Evolutionary conservation across 108 stramenopile species (phyloP), one percentile per base, ranked within the genome.

Genomic region (Fistulifera solaris): DNA sequence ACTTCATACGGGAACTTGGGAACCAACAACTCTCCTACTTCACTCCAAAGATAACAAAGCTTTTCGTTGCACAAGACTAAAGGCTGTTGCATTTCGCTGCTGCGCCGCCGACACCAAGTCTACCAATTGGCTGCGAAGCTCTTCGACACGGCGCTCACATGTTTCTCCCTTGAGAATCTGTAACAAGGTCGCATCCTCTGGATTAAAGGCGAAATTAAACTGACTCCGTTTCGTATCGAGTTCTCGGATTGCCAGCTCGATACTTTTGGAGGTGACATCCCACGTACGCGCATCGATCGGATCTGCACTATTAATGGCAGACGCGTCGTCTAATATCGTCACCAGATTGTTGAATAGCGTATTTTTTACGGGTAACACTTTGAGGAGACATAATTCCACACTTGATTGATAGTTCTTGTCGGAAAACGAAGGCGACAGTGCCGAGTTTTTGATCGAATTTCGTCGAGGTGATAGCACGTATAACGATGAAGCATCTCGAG

Each of bases 121-220:
- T 38, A 65, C 73, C 38, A 89, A 48, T 27, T 71, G 63, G 16
- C 56, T 50, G 19, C 73, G 65, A 1, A 89, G 47, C 19, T 40
- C 55, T 62, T 80, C 83, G 28, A 89, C 71, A 31, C 75, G 68
- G 15, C 52, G 41, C 56, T 89, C 87, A 0, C 87, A 78, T 16
- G 79, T 59, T 44, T 80, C 76, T 8, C 63, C 77, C 56, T 89
- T 89, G 8, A 48, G 28, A 42, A 85, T 85, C 19, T 71, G 64
- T 22, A 85, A 51, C n/a, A 58, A 67, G 1, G 87, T 78, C 2
- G 67, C 70, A 55, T 89, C 83, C 27, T 89, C 83, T 48, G 77
- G 76, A 57, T 85, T 80, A 58, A 89, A 89, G 3, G 81, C 83
- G 14, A 83, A 81, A 52, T 85, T 73, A n/a, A 89, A 62, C 14